A percentile compares a stretch with the other conserved stretches of the same genome.
Evolutionary conservation across 2,329 filamentous ascomycete genomes (phyloP).

Genomic region (Fusarium albosuccineum): DNA sequence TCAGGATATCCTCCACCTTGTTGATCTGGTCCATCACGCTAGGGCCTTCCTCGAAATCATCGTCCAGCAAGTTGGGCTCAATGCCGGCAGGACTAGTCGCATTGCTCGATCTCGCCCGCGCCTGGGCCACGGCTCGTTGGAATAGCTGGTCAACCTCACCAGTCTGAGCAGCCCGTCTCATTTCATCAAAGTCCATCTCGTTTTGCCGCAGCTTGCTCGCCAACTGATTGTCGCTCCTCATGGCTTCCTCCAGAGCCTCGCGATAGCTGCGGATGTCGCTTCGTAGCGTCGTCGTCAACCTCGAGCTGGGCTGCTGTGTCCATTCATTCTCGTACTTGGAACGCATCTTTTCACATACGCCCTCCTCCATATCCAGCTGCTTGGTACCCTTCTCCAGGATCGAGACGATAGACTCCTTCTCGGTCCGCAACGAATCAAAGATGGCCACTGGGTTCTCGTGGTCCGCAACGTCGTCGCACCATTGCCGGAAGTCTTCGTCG

Average conservation of each 20-base stretch:
- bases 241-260: conserved; percentile 90
- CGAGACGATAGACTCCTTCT: conserved; percentile 80
- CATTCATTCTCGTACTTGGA: conserved; percentile 96
- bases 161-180: conserved; percentile 88
- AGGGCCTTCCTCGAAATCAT: conserved; percentile 85
- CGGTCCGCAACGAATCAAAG: conserved; percentile 82
- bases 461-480: conserved; percentile 93
- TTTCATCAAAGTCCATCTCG: conserved; percentile 91
- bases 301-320: conserved; percentile 95
- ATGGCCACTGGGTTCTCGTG: conserved; percentile 83
- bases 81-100: conserved; percentile 69
- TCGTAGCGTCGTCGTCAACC: conserved; percentile 87
- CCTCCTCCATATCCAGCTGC: conserved; percentile 96
- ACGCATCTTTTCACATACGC: conserved; percentile 98
- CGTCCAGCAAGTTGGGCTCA: conserved; percentile 88
- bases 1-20: conserved; percentile 88
- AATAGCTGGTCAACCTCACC: conserved; percentile 92
- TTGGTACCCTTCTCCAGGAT: conserved; percentile 85
- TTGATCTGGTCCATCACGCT: conserved; percentile 92
- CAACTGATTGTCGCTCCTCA: conserved; percentile 86
- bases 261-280: conserved; percentile 90
- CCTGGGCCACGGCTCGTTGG: conserved; percentile 85
- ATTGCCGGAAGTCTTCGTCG: conserved; percentile 91
- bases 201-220: conserved; percentile 87
- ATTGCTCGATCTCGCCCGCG: conserved; percentile 74